Base-by-base conservation (phyloP, 805 yeast species). In the Candida corydali region DNA sequence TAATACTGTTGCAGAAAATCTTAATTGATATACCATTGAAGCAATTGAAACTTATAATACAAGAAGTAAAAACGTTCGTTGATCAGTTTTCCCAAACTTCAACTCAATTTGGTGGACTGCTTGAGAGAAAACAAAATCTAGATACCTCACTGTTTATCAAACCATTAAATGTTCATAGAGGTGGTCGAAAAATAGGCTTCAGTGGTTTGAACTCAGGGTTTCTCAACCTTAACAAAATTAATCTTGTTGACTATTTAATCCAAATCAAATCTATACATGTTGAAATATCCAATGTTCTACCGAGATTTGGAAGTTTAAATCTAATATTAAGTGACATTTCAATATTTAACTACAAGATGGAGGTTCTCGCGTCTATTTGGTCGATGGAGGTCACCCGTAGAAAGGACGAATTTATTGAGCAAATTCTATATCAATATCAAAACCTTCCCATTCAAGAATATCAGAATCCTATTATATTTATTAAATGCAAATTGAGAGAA, bases 181-280 rank as follows among this genome's bases (percentile, higher is more conserved):
- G n/a, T 12, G 32, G 32, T 3, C 19, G 37, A 19, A 29, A 29
- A 29, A 35, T 35, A 3, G 28, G 33, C 4, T 26, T 34, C 25
- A 26, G 22, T 17, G 28, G 29, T 15, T 17, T 34, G 3, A 27
- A 22, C 22, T 26, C 29, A 6, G 17, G 19, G 9, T 26, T 35
- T 12, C 10, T 18, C 5, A 20, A 25, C 12, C 7, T 29, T 10
- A 32, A 18, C 36, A 55, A 57, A 8, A 46, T 54, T 6, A 78
- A 78, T 1, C 52, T 68, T 38, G 42, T 75, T 1, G 65, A 68
- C 2, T 37, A 70, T 11, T 68, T 65, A 22, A 8, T 56, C 2
- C 23, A 34, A 1, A 32, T 63, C 7, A 47, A 49, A 20, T 47
- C 43, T 29, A 25, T 56, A 2, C 40, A 45, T 2, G 25, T 62